These are phyloP conservation scores for Ganoderma lucidum DNA, from an alignment of 1,284 basidiomycete species.

Conservation along the genomic window DNA sequence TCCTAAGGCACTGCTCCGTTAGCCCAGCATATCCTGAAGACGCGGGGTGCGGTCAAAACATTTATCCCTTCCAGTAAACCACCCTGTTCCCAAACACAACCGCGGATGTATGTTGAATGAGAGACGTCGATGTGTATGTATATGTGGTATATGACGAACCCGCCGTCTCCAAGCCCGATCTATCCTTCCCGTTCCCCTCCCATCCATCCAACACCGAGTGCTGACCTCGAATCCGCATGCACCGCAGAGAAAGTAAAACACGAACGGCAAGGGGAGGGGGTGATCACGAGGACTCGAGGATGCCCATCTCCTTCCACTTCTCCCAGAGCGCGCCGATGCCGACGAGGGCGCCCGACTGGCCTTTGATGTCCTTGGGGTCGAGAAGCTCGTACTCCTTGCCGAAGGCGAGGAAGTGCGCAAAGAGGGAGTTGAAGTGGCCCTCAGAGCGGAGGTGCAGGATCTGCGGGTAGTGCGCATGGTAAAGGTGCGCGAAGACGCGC, in stretches of 20 bases:
- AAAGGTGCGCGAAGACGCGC: slow-evolving; percentile 97
- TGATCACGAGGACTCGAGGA: slow-evolving; percentile 54
- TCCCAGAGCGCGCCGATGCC: slow-evolving; percentile 91
- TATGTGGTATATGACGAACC: slow-evolving; percentile 38
- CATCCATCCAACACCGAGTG: not conserved
- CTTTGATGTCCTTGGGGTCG: slow-evolving; percentile 90
- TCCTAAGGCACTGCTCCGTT: slow-evolving; percentile 15
- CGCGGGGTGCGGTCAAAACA: not conserved
- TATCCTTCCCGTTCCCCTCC: not conserved
- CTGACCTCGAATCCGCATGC: not conserved
- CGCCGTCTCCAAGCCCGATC: slow-evolving; percentile 31
- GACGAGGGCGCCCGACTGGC: slow-evolving; percentile 64
- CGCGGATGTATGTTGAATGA: slow-evolving; percentile 29
- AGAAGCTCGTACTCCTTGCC: slow-evolving; percentile 93
- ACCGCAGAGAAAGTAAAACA: not conserved
- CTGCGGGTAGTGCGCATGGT: slow-evolving; percentile 93
- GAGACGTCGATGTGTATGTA: slow-evolving; percentile 20
- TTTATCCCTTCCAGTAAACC: not conserved
- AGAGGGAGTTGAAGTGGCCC: slow-evolving; percentile 98
- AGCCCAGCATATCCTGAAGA: not conserved
- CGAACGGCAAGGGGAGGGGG: not conserved
- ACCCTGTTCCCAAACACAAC: not conserved
- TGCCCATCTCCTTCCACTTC: slow-evolving; percentile 87
- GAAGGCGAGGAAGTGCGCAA: slow-evolving; percentile 96
- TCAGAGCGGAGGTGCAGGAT: slow-evolving; percentile 95